Evolutionary conservation across 768 basidiomycete genomes (phyloP).

Genomic region (Suillus clintonianus): DNA sequence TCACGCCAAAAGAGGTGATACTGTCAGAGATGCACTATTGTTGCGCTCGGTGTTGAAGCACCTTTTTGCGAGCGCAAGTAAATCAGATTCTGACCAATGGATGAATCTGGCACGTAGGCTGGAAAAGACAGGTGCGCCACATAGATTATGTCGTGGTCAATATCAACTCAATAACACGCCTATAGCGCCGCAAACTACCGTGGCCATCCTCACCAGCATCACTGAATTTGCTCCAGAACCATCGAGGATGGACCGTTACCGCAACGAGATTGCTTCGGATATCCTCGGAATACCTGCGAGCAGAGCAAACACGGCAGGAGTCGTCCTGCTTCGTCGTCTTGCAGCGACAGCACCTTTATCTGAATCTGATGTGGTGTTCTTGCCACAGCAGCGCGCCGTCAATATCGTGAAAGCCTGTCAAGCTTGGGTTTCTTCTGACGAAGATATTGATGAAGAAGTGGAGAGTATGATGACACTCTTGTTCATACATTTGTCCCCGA

Average conservation of each 20-base stretch:
- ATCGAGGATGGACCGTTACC: constrained; percentile 71
- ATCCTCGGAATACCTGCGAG: constrained; percentile 64
- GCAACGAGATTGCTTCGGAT: constrained; percentile 88
- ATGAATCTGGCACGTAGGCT: constrained; percentile 64
- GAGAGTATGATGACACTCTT: constrained; percentile 77
- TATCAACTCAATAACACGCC: neutral
- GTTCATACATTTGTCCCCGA: constrained; percentile 77
- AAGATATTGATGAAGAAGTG: constrained; percentile 73
- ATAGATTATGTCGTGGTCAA: neutral
- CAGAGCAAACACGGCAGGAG: constrained; percentile 69
- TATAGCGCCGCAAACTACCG: constrained; percentile 68
- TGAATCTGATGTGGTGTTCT: constrained; percentile 80
- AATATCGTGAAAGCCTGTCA: constrained; percentile 86
- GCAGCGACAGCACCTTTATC: constrained; percentile 72
- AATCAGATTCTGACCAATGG: constrained; percentile 77
- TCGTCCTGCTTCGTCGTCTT: constrained; percentile 68
- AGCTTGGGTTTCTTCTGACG: constrained; percentile 71
- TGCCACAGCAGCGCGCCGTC: constrained; percentile 82
- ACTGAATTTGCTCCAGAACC: constrained; percentile 67
- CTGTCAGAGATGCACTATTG: constrained; percentile 56
- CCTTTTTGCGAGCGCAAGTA: constrained; percentile 57
- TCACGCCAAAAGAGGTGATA: constrained; percentile 40
- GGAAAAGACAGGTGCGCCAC: constrained; percentile 58
- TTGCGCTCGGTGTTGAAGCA: constrained; percentile 63
- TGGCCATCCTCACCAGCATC: constrained; percentile 66